Evolutionary conservation across 1,139 yeast genomes (phyloP).

Genomic region (Pichia inconspicua): DNA sequence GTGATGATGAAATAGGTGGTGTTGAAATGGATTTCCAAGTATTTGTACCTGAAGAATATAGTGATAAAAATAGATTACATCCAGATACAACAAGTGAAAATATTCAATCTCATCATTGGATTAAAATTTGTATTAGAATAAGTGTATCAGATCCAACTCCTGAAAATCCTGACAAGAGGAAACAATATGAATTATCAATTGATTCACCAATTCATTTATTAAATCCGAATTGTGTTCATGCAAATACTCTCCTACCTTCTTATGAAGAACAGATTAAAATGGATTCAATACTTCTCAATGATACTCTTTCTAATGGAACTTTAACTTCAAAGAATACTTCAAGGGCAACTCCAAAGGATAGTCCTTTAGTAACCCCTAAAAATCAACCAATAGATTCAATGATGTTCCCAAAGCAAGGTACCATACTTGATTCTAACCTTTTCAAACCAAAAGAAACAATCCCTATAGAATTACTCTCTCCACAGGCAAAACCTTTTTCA

Average conservation of each 20-base stretch:
- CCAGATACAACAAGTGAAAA: conserved; percentile 76
- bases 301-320: conserved; percentile 5
- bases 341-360: conserved; percentile 1
- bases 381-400: conserved; percentile 18
- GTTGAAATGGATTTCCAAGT: conserved; percentile 79
- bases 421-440: conserved; percentile 51
- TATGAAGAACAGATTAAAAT: conserved; percentile 31
- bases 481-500: conserved; percentile 31
- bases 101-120: conserved; percentile 89
- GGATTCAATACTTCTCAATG: conserved; percentile 4
- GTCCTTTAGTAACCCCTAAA: not conserved
- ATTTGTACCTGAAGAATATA: conserved; percentile 60
- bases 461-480: conserved; percentile 43
- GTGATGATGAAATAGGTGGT: conserved; percentile 38
- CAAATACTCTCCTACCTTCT: conserved; percentile 60
- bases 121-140: conserved; percentile 73
- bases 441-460: conserved; percentile 45
- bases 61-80: conserved; percentile 47
- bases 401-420: conserved; percentile 25
- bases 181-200: conserved; percentile 85
- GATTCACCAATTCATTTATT: conserved; percentile 84
- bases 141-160: conserved; percentile 50
- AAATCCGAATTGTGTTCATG: conserved; percentile 59
- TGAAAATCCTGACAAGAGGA: conserved; percentile 51
- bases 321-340: conserved; percentile 32